phyloP scores from a whole-genome alignment of 1,284 basidiomycete genomes.

The Ceratobasidium sp. region DNA sequence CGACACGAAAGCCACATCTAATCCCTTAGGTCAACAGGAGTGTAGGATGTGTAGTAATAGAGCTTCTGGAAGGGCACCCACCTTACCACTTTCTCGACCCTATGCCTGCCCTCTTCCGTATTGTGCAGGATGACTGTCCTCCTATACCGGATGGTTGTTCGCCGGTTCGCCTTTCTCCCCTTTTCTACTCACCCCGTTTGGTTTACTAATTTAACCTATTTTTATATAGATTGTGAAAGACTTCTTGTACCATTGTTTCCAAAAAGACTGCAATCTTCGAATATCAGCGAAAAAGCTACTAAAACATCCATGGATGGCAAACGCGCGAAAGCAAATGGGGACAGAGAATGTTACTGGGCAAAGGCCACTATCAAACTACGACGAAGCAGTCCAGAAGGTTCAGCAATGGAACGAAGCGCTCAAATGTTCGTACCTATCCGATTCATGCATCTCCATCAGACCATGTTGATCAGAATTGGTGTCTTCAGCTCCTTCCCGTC shows the following conservation, averaged over 20 bases:
- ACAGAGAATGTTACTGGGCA: conserved; percentile 57
- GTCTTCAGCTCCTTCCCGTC: conserved; percentile 44
- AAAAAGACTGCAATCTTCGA: conserved; percentile 95
- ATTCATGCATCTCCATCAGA: conserved; percentile 52
- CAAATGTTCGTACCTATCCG: conserved; percentile 71
- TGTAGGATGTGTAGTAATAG: conserved; percentile 96
- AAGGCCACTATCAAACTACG: conserved; percentile 79
- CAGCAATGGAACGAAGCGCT: conserved; percentile 99
- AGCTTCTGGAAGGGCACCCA: conserved; percentile 93
- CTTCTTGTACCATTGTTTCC: conserved; percentile 97
- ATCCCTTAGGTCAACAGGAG: conserved; percentile 63
- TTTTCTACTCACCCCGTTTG: not conserved
- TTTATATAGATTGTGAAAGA: conserved; percentile 86
- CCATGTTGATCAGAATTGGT: conserved; percentile 56
- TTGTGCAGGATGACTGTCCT: conserved; percentile 97
- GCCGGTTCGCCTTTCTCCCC: conserved; percentile 56
- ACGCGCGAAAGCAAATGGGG: conserved; percentile 78
- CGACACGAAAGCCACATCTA: not conserved
- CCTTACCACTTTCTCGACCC: conserved; percentile 96
- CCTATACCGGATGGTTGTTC: conserved; percentile 95
- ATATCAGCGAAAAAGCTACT: conserved; percentile 94
- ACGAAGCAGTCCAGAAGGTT: conserved; percentile 93
- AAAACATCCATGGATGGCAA: conserved; percentile 94
- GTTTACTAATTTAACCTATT: too few relatives aligned
- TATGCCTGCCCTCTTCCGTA: conserved; percentile 97